phyloP scores from a whole-genome alignment of 164 flowering plant genomes.

The Chloranthus sessilifolius region DNA sequence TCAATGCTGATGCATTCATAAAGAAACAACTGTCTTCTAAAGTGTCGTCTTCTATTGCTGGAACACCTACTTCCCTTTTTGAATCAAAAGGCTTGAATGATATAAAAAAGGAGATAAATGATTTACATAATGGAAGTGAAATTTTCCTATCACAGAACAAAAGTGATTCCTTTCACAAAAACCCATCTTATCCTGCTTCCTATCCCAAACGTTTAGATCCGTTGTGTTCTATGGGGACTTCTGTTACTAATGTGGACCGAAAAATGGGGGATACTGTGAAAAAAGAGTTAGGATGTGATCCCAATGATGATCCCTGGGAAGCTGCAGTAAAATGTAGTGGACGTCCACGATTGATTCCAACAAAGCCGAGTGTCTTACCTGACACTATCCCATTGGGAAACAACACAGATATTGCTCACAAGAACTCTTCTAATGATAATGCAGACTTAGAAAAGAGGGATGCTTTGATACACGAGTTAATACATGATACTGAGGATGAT shows the following conservation, averaged over 20 bases:
- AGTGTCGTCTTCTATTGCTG: not conserved
- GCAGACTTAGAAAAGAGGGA: slow-evolving; percentile 16
- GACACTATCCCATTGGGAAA: not conserved
- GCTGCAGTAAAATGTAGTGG: slow-evolving; percentile 30
- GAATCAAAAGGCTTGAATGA: slow-evolving; percentile 8
- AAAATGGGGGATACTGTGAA: slow-evolving; percentile 15
- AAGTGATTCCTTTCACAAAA: slow-evolving; percentile 10
- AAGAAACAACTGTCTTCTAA: slow-evolving; percentile 6
- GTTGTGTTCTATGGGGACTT: slow-evolving; percentile 8
- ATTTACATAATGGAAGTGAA: slow-evolving; percentile 11
- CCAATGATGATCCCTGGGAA: slow-evolving; percentile 44
- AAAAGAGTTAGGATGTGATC: slow-evolving; percentile 31
- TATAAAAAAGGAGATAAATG: not conserved
- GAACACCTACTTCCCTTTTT: slow-evolving; percentile 3
- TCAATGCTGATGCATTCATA: slow-evolving; percentile 13
- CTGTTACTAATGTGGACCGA: slow-evolving; percentile 6
- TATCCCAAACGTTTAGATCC: slow-evolving; percentile 21
- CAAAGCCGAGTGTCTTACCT: slow-evolving; percentile 20
- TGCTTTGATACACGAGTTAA: slow-evolving; percentile 29
- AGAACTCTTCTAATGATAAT: not conserved
- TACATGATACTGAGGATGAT: slow-evolving; percentile 42
- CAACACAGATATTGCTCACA: not conserved
- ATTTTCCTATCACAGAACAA: not conserved
- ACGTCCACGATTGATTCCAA: slow-evolving; percentile 20
- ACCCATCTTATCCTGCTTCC: slow-evolving; percentile 16